These are phyloP conservation scores for Coemansia reversa DNA, from an alignment of 192 early-diverging fungal species.

Conservation along the genomic window DNA sequence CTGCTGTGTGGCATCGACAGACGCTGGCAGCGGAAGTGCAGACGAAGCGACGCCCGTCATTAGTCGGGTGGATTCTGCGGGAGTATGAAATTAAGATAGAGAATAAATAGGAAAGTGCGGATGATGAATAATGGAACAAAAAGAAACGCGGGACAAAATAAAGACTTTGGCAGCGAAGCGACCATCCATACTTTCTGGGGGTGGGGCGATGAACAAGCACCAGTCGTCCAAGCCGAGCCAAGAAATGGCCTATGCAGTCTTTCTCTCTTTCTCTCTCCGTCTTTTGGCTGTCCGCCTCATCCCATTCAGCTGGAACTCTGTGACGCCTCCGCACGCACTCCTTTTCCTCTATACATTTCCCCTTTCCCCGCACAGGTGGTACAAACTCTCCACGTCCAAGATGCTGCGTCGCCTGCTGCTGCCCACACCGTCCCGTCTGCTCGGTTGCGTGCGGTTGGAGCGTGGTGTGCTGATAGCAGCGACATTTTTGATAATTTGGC, in stretches of 20 bases:
- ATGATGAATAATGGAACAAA: slow-evolving; percentile 8
- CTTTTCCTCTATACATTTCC: background rate
- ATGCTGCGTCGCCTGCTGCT: slow-evolving; percentile 25
- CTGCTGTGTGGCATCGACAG: slow-evolving; percentile 22
- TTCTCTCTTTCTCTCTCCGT: background rate
- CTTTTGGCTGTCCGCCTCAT: background rate
- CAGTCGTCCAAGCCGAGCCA: background rate
- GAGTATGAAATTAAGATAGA: slow-evolving; percentile 3
- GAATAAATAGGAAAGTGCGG: slow-evolving; percentile 12
- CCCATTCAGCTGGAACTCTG: background rate
- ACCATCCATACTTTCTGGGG: too few relatives aligned
- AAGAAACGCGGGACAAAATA: background rate
- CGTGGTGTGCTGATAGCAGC: slow-evolving; percentile 17
- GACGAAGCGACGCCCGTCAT: slow-evolving; percentile 44
- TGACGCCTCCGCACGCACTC: background rate
- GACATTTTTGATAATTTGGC: slow-evolving; percentile 15
- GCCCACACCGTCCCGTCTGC: slow-evolving; percentile 20
- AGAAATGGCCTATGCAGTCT: background rate
- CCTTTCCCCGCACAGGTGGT: background rate
- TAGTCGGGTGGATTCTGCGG: slow-evolving; percentile 1
- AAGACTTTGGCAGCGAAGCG: background rate
- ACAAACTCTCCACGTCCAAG: background rate
- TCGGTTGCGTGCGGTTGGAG: slow-evolving; percentile 25
- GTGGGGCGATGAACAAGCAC: background rate
- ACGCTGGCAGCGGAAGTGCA: slow-evolving; percentile 33